Evolutionary conservation across 2,329 filamentous ascomycete genomes (phyloP), one percentile per base, ranked within the genome.

Genomic region (Aspergillus pseudoglaucus): DNA sequence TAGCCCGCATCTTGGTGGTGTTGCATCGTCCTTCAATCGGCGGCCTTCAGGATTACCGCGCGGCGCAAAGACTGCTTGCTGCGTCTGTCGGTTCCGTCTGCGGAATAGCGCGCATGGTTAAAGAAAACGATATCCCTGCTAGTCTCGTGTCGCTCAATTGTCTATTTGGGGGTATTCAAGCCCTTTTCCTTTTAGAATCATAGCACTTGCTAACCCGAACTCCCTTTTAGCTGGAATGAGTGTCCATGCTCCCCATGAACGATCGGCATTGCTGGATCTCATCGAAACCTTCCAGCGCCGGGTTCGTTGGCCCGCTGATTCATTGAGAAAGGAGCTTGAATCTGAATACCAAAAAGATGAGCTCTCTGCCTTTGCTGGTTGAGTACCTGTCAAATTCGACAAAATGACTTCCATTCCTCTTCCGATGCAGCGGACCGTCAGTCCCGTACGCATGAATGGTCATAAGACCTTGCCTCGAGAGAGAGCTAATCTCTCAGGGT

Each of bases 1-100:
- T 79, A 50, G 76, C 78, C 0, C 69, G 73, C 8, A 76, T 81
- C 39, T 62, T 82, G 0, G 68, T 80, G 1, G 63, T 78, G 1
- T 68, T 80, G 42, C 74, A 81, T 45, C 71, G 76, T 42, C 78
- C 78, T 1, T 74, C 73, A 0, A 64, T 68, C 9, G 74, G 75
- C 2, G 77, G 75, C 0, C 71, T 76, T 42, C 65, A 74, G 14
- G 75, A 76, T 9, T 78, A 75, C 52, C 51, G 53, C 9, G 54
- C 56, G 2, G 55, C 54, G 2, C 59, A 63, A 22, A 57, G 53
- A 20, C 49, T 55, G 10, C 45, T 61, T 5, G 51, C 53, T 2
- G 27, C 52, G 1, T 59, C 59, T 6, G 51, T 63, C 3, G 56
- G 51, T 23, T 60, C 52, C 0, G 60, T 64, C 7, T 64, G 59